Conservation (phyloP, 495 filamentous ascomycete genomes). For the Corynascus novoguineensis region DNA sequence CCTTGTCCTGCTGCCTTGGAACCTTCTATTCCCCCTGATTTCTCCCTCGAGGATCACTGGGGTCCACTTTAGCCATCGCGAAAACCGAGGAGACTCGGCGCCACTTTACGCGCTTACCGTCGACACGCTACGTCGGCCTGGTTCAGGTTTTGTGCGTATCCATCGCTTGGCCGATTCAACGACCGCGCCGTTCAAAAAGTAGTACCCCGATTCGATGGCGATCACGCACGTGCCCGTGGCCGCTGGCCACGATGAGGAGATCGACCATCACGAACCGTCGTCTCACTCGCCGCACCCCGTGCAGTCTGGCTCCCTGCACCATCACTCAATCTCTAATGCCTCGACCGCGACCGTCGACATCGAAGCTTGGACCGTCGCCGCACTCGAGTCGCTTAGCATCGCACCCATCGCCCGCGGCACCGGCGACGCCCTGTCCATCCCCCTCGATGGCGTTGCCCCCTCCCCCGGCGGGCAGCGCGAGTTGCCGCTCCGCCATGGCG, state of each 20-base stretch:
- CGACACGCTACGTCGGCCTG: neutral
- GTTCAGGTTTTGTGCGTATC: neutral
- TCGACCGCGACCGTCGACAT: slow-evolving; percentile 39
- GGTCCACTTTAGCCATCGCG: neutral
- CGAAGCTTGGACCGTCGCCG: slow-evolving; percentile 46
- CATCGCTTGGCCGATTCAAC: neutral
- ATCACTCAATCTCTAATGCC: slow-evolving; percentile 30
- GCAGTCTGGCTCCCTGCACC: slow-evolving; percentile 13
- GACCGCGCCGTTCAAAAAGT: neutral
- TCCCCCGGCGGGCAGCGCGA: no score
- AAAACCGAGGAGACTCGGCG: neutral
- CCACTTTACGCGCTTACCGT: neutral
- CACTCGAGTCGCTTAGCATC: slow-evolving; percentile 46
- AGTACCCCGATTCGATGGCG: slow-evolving; percentile 17
- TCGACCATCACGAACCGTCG: slow-evolving; percentile 9
- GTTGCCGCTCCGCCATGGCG: neutral
- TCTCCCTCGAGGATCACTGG: neutral
- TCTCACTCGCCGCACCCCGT: slow-evolving; percentile 17
- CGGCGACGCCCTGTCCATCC: slow-evolving; percentile 42
- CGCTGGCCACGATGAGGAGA: slow-evolving; percentile 14
- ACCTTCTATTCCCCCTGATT: neutral
- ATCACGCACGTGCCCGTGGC: slow-evolving; percentile 13
- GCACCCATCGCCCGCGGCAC: slow-evolving; percentile 41
- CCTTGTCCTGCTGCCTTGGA: no score
- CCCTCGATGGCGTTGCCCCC: slow-evolving; percentile 39